Evolutionary conservation across 257 asterid species (phyloP).

Genomic region (Fraxinus quadrangulata): DNA sequence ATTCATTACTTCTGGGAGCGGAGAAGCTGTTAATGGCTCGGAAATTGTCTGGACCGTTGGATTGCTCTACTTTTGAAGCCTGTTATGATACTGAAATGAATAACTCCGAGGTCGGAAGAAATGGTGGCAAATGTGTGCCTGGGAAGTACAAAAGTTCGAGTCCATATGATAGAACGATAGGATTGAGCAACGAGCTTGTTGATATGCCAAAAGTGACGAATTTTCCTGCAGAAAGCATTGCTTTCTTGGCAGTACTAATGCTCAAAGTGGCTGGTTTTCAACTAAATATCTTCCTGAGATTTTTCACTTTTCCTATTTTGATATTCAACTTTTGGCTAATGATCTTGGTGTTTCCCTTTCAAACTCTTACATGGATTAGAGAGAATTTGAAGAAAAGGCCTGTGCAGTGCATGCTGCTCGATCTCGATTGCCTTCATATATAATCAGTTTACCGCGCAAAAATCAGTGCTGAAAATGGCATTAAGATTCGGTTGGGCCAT

Average conservation of each 20-base stretch:
- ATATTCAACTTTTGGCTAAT: conserved; percentile 34
- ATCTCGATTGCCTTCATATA: conserved; percentile 30
- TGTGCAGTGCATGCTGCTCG: conserved; percentile 24
- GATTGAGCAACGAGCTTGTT: conserved; percentile 7
- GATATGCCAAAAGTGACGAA: conserved; percentile 17
- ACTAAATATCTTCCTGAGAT: conserved; percentile 35
- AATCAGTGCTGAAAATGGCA: conserved; percentile 34
- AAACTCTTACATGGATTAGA: conserved; percentile 28
- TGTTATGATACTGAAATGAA: neutral
- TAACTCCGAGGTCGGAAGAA: conserved; percentile 9
- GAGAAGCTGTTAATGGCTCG: conserved; percentile 48
- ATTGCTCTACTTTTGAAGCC: conserved; percentile 19
- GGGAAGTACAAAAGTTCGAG: conserved; percentile 15
- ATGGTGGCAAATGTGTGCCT: conserved; percentile 13
- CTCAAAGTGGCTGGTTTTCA: conserved; percentile 46
- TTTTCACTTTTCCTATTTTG: conserved; percentile 45
- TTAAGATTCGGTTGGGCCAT: conserved; percentile 44
- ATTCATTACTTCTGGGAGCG: conserved; percentile 45
- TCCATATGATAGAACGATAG: conserved; percentile 3
- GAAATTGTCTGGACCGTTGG: conserved; percentile 26
- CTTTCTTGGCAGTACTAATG: conserved; percentile 29
- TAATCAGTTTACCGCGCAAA: conserved; percentile 30
- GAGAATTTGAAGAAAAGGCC: no score
- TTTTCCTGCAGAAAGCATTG: conserved; percentile 22
- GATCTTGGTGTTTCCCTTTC: conserved; percentile 47